Evolutionary conservation across 805 yeast species (phyloP), one percentile per base, ranked within the genome.

Genomic region (Yarrowia sp.): DNA sequence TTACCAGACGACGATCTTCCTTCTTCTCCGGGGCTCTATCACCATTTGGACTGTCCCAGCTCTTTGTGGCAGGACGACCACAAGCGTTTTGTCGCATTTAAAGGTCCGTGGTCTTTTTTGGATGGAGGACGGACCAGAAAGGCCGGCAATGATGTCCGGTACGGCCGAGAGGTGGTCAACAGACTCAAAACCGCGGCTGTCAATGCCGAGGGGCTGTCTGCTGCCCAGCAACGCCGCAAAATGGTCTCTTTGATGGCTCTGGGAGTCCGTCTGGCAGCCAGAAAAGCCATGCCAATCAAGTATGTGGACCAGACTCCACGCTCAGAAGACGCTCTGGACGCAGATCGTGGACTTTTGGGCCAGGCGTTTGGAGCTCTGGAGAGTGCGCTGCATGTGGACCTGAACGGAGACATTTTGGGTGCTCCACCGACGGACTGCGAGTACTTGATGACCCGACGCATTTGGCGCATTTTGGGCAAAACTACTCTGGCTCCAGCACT

Each of bases 391-490:
- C 46, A 38, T 32, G 46, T 54, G 36, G 61, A 54, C 14, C 21
- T 58, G n/a, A 19, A 26, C 32, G 30, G n/a, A n/a, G 51, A 41
- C 30, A 21, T 41, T 2, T 22, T 8, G 11, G 21, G n/a, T 4
- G 30, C 19, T 21, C 63, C 63, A 3, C 61, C 61, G 5, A 8
- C 12, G 4, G 46, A 38, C 24, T 24, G 61, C 19, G 7, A 16
- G 12, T 54, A 38, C 4, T 22, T 10, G 3, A 21, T 41, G 40
- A 41, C 51, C 11, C 38, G 63, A 4, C 49, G 63, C 24, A 30
- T 58, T 24, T 58, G 63, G 63, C 49, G 63, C 19, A 43, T 58
- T 7, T 30, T 58, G 16, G 63, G 63, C 21, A 30, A 33, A 28
- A 43, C 51, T 1, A 40, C 51, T 1, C 19, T 41, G 22, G 63